Percentiles rank a stretch among this genome's conserved stretches.
Conservation (phyloP, 1,284 basidiomycete species). For the Coniophora puteana region DNA sequence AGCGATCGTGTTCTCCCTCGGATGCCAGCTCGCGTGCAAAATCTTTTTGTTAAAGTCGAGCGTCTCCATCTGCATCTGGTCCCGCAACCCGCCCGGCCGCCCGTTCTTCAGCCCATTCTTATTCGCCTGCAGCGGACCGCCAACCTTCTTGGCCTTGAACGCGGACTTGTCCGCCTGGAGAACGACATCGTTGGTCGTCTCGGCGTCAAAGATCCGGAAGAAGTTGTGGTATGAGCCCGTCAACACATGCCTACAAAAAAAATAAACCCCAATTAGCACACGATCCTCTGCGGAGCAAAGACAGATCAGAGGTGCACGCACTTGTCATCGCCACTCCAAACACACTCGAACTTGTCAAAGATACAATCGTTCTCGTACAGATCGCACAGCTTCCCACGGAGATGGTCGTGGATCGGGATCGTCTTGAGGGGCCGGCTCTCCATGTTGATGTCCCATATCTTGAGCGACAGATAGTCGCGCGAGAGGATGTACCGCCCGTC, state of each 20-base stretch:
- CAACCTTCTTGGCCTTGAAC: constrained; percentile 99
- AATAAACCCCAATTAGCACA: neutral
- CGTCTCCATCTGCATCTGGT: constrained; percentile 86
- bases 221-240: constrained; percentile 99
- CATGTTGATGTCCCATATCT: constrained; percentile 99
- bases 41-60: constrained; percentile 99
- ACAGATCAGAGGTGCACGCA: constrained; percentile 41
- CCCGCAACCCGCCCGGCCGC: constrained; percentile 66
- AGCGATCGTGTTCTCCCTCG: constrained; percentile 95
- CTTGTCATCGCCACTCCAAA: constrained; percentile 95
- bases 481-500: constrained; percentile 97
- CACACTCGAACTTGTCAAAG: constrained; percentile 99
- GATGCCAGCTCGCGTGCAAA: constrained; percentile 95
- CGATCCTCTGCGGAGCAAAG: constrained; percentile 3
- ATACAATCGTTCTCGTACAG: constrained; percentile 99
- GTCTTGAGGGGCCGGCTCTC: constrained; percentile 96
- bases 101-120: constrained; percentile 73
- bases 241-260: constrained; percentile 71
- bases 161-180: constrained; percentile 99
- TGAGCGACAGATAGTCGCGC: constrained; percentile 95
- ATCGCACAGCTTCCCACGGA: constrained; percentile 97
- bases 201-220: constrained; percentile 98
- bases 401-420: constrained; percentile 98
- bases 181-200: constrained; percentile 87
- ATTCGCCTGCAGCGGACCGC: constrained; percentile 69